Evolutionary conservation across 805 yeast genomes (phyloP).

Genomic region (Pichia cabralensis): DNA sequence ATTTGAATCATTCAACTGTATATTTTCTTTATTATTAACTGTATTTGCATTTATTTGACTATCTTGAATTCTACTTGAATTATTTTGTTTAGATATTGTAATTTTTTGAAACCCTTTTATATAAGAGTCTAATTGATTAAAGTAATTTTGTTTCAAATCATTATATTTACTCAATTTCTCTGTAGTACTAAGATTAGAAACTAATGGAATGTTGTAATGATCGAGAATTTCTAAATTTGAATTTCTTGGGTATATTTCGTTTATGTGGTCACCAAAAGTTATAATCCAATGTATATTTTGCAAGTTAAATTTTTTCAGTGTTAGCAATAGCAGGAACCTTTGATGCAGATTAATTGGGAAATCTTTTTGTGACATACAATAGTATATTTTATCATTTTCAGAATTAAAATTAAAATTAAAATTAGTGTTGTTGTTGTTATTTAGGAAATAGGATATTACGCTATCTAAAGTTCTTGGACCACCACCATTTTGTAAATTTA

Average conservation of each 20-base stretch:
- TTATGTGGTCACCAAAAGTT: slow-evolving; percentile 3
- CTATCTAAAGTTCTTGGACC: slow-evolving; percentile 8
- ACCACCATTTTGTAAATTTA: neutral
- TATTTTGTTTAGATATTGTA: no score
- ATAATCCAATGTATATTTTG: slow-evolving; percentile 6
- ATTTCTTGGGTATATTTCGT: neutral
- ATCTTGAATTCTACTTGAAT: no score
- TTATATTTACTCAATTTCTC: no score
- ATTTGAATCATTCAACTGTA: neutral
- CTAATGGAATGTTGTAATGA: no score
- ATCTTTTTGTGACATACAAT: slow-evolving; percentile 1
- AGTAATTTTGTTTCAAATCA: no score
- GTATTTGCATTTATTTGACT: no score
- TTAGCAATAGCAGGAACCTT: neutral
- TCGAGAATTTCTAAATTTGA: no score
- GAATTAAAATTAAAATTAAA: no score
- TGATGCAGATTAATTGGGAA: slow-evolving; percentile 5
- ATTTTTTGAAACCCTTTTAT: no score
- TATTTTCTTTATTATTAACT: neutral
- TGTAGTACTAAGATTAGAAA: no score
- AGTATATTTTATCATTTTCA: no score
- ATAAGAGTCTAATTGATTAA: no score
- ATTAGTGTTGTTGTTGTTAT: neutral
- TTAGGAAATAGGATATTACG: slow-evolving; percentile 5
- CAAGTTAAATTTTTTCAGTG: slow-evolving; percentile 1